Base-by-base conservation (phyloP, 2,329 filamentous ascomycete species). In the Talaromyces sp. region DNA sequence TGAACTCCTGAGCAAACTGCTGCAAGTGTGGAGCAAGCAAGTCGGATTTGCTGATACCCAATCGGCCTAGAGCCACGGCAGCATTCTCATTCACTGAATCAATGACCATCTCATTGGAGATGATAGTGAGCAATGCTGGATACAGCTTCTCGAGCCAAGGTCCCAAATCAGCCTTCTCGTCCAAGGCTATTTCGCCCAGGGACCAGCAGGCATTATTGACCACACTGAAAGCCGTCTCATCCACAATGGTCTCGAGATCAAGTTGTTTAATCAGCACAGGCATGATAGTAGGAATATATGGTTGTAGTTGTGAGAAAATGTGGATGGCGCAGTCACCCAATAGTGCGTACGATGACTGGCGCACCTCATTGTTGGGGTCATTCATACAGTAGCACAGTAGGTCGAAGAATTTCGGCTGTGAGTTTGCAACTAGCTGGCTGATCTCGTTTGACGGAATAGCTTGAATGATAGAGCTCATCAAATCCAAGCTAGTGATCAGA, bases 201-300 rank as follows among this genome's bases (percentile, higher is more conserved):
- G 92, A 95, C 94, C 94, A 99, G 77, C 93, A 97, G 21, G 94
- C 93, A 70, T 99, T 99, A 81, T 97, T 99, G 60, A 97, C 86
- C 31, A 97, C 92, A 60, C 91, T 91, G 72, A 96, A 97, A 13
- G 86, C 87, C 17, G 84, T 88, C 65, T 95, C 90, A 61, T 92
- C 88, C 17, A 85, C 75, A 53, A 91, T 83, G 57, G 81, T 81
- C 61, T 91, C 88, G 64, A 96, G 79, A 64, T 97, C 92, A 28
- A 99, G 84, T 70, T 97, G 92, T 66, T 86, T 84, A 63, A 97
- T 83, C n/a, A 97, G 77, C 51, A 93, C 85, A 0, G 77, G 89
- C 69, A 97, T 77, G 57, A 97, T 81, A 11, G 80, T 84, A 1
- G 84, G 81, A 13, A 99, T 78, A 64, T 86, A 89, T 2, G 85